Percentiles rank a stretch among this genome's conserved stretches.
Evolutionary conservation across 23 red algal species (phyloP).

Genomic region (Gracilaria domingensis): DNA sequence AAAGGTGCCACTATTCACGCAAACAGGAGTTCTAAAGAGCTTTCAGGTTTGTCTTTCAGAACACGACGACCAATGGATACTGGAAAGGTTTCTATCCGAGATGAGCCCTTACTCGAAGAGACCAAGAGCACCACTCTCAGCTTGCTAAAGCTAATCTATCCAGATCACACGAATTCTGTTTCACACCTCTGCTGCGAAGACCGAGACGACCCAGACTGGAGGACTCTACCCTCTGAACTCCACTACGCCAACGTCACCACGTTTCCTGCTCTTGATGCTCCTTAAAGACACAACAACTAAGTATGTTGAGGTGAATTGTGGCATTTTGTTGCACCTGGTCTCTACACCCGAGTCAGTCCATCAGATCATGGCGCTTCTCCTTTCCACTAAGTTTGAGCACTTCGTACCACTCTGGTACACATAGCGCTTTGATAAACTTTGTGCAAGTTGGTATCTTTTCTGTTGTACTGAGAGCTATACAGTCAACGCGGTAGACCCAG

Average conservation of each 20-base stretch:
- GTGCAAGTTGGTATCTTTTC: too few relatives aligned
- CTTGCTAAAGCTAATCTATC: background rate
- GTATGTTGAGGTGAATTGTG: background rate
- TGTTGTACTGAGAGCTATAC: too few relatives aligned
- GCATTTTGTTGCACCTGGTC: background rate
- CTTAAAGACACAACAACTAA: too few relatives aligned
- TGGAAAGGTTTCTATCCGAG: background rate
- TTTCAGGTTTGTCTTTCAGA: background rate
- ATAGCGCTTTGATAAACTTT: too few relatives aligned
- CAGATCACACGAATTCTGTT: background rate
- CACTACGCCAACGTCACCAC: background rate
- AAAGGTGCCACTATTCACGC: background rate
- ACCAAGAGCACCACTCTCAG: background rate
- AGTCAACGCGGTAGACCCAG: too few relatives aligned
- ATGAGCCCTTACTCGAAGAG: background rate
- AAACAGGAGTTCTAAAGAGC: background rate
- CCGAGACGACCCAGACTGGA: background rate
- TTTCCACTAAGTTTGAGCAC: too few relatives aligned
- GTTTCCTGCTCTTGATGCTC: background rate
- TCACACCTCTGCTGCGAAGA: background rate
- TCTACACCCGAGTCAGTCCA: too few relatives aligned
- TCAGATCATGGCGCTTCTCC: too few relatives aligned
- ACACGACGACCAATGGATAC: background rate
- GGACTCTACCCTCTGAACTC: background rate
- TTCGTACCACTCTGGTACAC: too few relatives aligned